Percentiles rank a stretch among this genome's conserved stretches.
Conservation (phyloP, 2,329 filamentous ascomycete species). For the Aspergillus jensenii region DNA sequence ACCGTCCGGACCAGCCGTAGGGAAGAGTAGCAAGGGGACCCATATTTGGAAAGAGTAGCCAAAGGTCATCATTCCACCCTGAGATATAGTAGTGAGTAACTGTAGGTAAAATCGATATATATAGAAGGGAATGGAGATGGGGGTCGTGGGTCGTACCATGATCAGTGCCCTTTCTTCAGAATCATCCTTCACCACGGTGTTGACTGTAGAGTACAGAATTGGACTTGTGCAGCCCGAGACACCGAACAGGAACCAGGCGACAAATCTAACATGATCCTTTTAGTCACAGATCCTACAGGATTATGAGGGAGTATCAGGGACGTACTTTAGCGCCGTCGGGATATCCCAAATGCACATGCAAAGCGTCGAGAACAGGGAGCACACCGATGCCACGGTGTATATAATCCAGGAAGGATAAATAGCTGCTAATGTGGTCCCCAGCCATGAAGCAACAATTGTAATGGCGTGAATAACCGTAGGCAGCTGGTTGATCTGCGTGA, state of each 20-base stretch:
- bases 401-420: conserved; percentile 53
- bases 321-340: conserved; percentile 49
- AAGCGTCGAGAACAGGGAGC: conserved; percentile 46
- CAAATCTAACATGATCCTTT: conserved; percentile 27
- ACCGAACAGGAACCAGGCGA: conserved; percentile 47
- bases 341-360: conserved; percentile 53
- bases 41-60: conserved; percentile 49
- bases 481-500: conserved; percentile 52
- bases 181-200: conserved; percentile 42
- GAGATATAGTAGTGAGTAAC: background rate
- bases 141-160: conserved; percentile 16
- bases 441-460: conserved; percentile 49
- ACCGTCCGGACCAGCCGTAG: conserved; percentile 42
- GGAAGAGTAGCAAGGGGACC: conserved; percentile 46
- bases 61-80: conserved; percentile 50
- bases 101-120: background rate
- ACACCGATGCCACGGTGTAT: conserved; percentile 43
- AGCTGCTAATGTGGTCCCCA: conserved; percentile 52
- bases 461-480: conserved; percentile 52
- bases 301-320: background rate
- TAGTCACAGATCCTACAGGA: background rate
- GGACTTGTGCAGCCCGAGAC: conserved; percentile 41
- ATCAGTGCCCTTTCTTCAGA: conserved; percentile 43
- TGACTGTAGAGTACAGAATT: conserved; percentile 47
- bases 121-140: background rate